Percentiles rank a stretch among this genome's conserved stretches.
These are phyloP conservation scores for Colletotrichum aenigma DNA, from an alignment of 2,329 filamentous ascomycete species.

Conservation along the genomic window DNA sequence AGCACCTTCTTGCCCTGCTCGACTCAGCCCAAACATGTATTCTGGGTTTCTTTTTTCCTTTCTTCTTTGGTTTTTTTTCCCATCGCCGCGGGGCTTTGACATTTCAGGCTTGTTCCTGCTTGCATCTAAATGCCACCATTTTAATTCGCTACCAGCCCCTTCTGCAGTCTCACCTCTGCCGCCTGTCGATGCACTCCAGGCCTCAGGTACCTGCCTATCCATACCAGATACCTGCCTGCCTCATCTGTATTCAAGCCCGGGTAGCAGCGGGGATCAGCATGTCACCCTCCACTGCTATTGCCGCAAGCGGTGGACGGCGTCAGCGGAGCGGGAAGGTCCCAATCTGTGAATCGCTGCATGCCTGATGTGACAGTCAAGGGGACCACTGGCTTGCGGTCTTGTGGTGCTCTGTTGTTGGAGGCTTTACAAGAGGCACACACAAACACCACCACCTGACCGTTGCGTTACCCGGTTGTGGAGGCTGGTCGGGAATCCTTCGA, in stretches of 20 bases:
- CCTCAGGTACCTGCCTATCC: background rate
- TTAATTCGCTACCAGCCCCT: background rate
- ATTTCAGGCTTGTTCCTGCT: background rate
- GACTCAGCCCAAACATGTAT: slow-evolving; percentile 9
- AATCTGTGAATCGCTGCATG: background rate
- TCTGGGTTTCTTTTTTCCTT: background rate
- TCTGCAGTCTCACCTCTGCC: background rate
- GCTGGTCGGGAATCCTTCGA: background rate
- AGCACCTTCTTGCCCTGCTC: slow-evolving; percentile 1
- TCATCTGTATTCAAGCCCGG: background rate
- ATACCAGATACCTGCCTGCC: background rate
- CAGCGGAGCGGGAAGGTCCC: background rate
- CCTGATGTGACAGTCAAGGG: background rate
- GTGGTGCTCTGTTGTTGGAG: background rate
- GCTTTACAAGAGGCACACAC: background rate
- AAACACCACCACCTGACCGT: background rate
- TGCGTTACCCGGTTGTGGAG: background rate
- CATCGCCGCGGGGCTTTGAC: background rate
- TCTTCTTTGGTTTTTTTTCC: background rate
- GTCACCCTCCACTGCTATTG: background rate
- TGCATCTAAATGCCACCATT: background rate
- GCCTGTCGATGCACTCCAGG: background rate
- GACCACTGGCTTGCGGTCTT: background rate
- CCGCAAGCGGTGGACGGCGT: background rate
- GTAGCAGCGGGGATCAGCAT: slow-evolving; percentile 6